Percentiles rank a stretch among this genome's conserved stretches.
phyloP scores from a whole-genome alignment of 1,139 yeast species.

The Diutina scorzettiae region DNA sequence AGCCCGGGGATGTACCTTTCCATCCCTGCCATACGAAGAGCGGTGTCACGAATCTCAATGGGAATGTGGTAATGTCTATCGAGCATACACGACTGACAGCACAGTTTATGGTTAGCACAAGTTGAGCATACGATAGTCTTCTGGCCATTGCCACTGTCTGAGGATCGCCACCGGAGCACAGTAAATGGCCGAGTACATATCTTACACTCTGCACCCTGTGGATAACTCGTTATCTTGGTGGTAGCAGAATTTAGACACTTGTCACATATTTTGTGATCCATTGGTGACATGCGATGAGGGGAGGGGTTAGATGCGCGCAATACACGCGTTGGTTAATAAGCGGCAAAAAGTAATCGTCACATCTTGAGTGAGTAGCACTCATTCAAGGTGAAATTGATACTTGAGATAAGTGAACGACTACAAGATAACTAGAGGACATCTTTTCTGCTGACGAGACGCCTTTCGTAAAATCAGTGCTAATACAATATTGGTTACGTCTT shows the following conservation, averaged over 20 bases:
- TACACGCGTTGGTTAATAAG: too few relatives aligned
- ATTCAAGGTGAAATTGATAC: too few relatives aligned
- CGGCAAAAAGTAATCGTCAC: too few relatives aligned
- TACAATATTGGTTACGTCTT: too few relatives aligned
- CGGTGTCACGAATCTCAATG: slow-evolving; percentile 66
- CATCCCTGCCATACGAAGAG: slow-evolving; percentile 62
- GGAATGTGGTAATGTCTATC: slow-evolving; percentile 78
- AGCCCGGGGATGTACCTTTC: slow-evolving; percentile 15
- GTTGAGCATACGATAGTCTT: slow-evolving; percentile 58
- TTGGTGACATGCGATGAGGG: not conserved
- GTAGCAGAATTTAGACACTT: slow-evolving; percentile 54
- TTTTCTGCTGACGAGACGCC: too few relatives aligned
- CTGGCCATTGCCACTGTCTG: slow-evolving; percentile 19
- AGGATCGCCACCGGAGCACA: slow-evolving; percentile 58
- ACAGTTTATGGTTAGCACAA: slow-evolving; percentile 67
- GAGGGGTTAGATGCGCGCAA: too few relatives aligned
- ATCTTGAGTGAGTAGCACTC: too few relatives aligned
- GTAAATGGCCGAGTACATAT: slow-evolving; percentile 80
- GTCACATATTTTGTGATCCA: slow-evolving; percentile 35
- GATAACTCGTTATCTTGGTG: slow-evolving; percentile 60
- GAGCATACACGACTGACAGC: slow-evolving; percentile 81
- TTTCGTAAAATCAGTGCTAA: too few relatives aligned
- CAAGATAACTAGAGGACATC: too few relatives aligned
- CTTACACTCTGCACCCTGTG: slow-evolving; percentile 65
- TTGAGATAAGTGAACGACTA: too few relatives aligned